Conservation (phyloP, 805 yeast genomes). For the Priceomyces melissophilus region DNA sequence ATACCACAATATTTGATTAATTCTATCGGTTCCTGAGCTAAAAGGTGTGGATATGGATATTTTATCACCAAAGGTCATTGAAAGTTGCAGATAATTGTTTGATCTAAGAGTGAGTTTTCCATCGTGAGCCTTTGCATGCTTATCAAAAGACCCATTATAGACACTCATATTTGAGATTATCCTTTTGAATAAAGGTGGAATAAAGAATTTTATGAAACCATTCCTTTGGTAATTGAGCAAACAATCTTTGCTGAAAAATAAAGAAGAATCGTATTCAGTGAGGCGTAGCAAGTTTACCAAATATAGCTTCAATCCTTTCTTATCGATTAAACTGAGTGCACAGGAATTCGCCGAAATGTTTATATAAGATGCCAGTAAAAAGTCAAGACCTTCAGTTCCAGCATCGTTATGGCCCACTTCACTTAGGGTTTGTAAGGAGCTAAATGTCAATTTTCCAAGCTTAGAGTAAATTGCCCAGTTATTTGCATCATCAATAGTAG, state of each 20-base stretch:
- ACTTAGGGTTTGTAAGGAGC: conserved; percentile 18
- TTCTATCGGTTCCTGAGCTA: conserved; percentile 14
- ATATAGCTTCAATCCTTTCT: conserved; percentile 15
- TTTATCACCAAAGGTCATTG: conserved; percentile 25
- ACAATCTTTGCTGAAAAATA: conserved; percentile 25
- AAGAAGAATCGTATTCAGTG: conserved; percentile 3
- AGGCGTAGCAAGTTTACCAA: conserved; percentile 17
- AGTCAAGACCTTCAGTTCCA: conserved; percentile 13
- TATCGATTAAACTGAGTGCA: conserved; percentile 11
- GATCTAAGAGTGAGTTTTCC: conserved; percentile 22
- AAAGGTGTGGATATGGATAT: conserved; percentile 30
- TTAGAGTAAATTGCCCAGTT: conserved; percentile 32
- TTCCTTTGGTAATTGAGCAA: conserved; percentile 18
- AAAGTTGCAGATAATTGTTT: conserved; percentile 23
- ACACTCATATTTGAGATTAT: conserved; percentile 19
- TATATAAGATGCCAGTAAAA: conserved; percentile 22
- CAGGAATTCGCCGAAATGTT: conserved; percentile 25
- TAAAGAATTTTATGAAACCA: conserved; percentile 25
- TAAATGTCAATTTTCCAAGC: conserved; percentile 31
- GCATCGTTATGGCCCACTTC: conserved; percentile 18
- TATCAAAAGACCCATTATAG: conserved; percentile 15
- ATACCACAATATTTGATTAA: conserved; percentile 39
- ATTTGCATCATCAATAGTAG: conserved; percentile 15
- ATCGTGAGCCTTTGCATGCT: conserved; percentile 14
- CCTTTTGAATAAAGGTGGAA: conserved; percentile 27